Conservation (phyloP, 73 alveolate species). For the Blepharisma japonicum region DNA sequence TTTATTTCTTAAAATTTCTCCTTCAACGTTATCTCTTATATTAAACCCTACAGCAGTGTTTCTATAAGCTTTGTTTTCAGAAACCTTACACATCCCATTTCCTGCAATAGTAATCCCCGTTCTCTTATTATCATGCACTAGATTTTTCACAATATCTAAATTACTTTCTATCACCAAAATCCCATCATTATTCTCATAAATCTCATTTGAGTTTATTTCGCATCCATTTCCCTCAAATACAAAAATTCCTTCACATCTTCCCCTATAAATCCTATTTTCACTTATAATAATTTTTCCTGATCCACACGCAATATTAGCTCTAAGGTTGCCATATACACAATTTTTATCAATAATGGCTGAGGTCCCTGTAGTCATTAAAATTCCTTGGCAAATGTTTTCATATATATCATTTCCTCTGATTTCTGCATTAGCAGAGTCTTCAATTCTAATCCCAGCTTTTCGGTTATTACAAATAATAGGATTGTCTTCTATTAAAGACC, state of each 20-base stretch:
- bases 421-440: slow-evolving; percentile 72
- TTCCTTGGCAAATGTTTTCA: slow-evolving; percentile 79
- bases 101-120: slow-evolving; percentile 31
- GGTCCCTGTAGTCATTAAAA: slow-evolving; percentile 81
- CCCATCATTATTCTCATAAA: slow-evolving; percentile 94
- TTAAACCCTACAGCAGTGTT: slow-evolving; percentile 28
- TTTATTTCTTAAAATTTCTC: neutral
- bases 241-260: slow-evolving; percentile 94
- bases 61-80: neutral
- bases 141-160: slow-evolving; percentile 76
- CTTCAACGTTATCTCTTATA: slow-evolving; percentile 12
- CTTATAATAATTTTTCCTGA: slow-evolving; percentile 79
- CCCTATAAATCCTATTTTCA: slow-evolving; percentile 77
- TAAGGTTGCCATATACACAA: slow-evolving; percentile 77
- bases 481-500: slow-evolving; percentile 70
- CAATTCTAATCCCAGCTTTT: slow-evolving; percentile 85
- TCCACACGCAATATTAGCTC: slow-evolving; percentile 98
- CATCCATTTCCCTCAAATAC: slow-evolving; percentile 77
- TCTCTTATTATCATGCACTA: slow-evolving; percentile 77
- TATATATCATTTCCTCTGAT: slow-evolving; percentile 68
- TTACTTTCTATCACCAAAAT: slow-evolving; percentile 71
- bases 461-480: slow-evolving; percentile 72
- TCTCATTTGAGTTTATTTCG: slow-evolving; percentile 73
- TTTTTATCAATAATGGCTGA: slow-evolving; percentile 87
- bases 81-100: neutral